Evolutionary conservation across 768 basidiomycete species (phyloP), one percentile per base, ranked within the genome.

Genomic region (Termitomyces eurrhizus): DNA sequence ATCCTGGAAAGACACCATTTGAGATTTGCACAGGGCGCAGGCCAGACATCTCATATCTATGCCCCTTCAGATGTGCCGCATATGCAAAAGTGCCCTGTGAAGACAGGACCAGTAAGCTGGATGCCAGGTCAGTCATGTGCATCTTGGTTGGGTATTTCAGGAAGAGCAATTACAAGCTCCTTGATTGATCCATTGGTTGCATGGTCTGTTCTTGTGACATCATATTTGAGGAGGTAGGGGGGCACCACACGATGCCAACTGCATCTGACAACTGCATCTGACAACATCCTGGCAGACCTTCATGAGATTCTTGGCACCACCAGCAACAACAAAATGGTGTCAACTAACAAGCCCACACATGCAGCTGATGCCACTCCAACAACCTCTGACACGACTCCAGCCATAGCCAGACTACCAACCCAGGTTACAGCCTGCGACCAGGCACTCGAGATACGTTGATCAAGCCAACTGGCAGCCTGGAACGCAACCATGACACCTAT

Each of bases 401-500:
- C 0, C 21, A 1, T 1, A 21, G 21, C 21, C 21, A 21, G 21
- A 21, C 1, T 1, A 21, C 21, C 1, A 1, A 21, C 21, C 1
- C 21, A 21, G 21, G 1, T 21, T 21, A 1, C 21, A 0, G 1
- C 21, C 21, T 21, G 21, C 21, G 1, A 21, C 0, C 21, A 21
- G 1, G 29, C 29, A 29, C 29, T 1, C 29, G 29, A 29, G 1
- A 4, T 29, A 29, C 29, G 29, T 3, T 1, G 1, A 29, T 29
- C 1, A 2, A 29, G 29, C 29, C 1, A 1, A 29, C 29, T 29
- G 29, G 29, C 29, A 1, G 29, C 29, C 1, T 29, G 29, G 4
- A 29, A 2, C 0, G 29, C 4, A 4, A 29, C 29, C 1, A 29
- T 1, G 1, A 2, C 29, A 2, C 1, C 29, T 21, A 21, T 1